Percentiles rank a stretch among this genome's conserved stretches.
phyloP scores from a whole-genome alignment of 257 asterid species.

The Gynochthodes officinalis region DNA sequence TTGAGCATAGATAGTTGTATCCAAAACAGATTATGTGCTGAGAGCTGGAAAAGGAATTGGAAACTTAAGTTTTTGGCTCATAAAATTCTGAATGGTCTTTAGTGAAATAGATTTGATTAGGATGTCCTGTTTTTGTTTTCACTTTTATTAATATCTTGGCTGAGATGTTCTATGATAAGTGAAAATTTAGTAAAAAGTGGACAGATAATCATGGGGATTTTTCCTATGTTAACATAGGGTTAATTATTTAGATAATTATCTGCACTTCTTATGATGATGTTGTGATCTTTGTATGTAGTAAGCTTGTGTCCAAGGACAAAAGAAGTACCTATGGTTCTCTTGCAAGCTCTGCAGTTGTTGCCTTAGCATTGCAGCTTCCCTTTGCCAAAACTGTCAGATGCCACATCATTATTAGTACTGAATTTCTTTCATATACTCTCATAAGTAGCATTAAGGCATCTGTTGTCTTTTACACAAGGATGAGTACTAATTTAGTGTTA shows the following conservation, averaged over 20 bases:
- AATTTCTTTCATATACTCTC: neutral
- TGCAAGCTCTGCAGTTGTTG: conserved; percentile 66
- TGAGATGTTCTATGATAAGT: neutral
- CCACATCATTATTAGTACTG: conserved; percentile 17
- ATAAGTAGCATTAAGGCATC: neutral
- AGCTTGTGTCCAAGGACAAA: neutral
- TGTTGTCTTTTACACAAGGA: neutral
- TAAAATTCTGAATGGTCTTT: too few species aligned
- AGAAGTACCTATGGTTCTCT: conserved; percentile 53
- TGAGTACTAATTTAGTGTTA: neutral
- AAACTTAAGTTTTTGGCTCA: neutral
- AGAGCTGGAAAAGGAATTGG: neutral
- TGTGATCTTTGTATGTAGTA: neutral
- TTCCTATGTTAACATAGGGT: too few species aligned
- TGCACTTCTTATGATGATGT: neutral
- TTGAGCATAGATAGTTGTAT: neutral
- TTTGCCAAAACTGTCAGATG: conserved; percentile 62
- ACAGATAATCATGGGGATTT: too few species aligned
- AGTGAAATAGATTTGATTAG: neutral
- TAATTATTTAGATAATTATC: neutral
- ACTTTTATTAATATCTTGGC: neutral
- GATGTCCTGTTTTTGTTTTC: neutral
- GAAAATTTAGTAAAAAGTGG: neutral
- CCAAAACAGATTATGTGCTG: neutral
- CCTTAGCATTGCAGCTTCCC: conserved; percentile 56